Base-by-base conservation (phyloP, 352 stramenopile genomes). In the Pythium aristosporum region DNA sequence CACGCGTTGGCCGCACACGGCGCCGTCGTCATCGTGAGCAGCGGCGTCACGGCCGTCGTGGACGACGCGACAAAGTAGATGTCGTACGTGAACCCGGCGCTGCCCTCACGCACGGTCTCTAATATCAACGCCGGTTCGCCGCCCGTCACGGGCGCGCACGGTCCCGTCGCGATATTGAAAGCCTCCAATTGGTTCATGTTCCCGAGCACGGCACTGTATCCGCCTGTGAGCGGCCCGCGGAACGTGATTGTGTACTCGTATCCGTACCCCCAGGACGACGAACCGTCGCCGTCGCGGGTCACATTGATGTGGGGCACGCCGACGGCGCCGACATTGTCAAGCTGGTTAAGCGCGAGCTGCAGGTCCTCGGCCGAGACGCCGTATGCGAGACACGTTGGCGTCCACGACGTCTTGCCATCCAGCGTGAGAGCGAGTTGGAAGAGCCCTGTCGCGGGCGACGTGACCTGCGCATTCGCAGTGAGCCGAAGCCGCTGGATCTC, bases 161-260 rank as follows among this genome's bases (percentile, higher is more conserved):
- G 54, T 7, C 61, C 63, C 7, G 52, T 70, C 7, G 74, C 86
- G 8, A 91, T 51, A 39, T 87, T 89, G 18, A 85, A 66, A 30
- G 89, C 67, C 39, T 73, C 61, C 0, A 95, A 48, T 30, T 74
- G 69, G 10, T 66, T 57, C 5, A 93, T 67, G 47, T 92, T 73
- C 0, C 84, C 86, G 0, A 93, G 46, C 8, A 94, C 74, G 3
- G n/a, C 67, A 47, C 80, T 92, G 44, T 69, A 74, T 3, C 82
- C 81, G 20, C 85, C 82, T 11, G 58, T 63, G 12, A 92, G 61
- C 0, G 83, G 77, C 2, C 86, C 86, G 39, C 56, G 61, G 46
- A 91, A 94, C 28, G 77, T 57, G 52, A 94, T 78, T 9, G 80
- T 63, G 57, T 92, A 94, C 61, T 93, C 79, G 56, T 87, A 94